phyloP scores from a whole-genome alignment of 345 rosid genomes.

The Eucalyptus pauciflora region DNA sequence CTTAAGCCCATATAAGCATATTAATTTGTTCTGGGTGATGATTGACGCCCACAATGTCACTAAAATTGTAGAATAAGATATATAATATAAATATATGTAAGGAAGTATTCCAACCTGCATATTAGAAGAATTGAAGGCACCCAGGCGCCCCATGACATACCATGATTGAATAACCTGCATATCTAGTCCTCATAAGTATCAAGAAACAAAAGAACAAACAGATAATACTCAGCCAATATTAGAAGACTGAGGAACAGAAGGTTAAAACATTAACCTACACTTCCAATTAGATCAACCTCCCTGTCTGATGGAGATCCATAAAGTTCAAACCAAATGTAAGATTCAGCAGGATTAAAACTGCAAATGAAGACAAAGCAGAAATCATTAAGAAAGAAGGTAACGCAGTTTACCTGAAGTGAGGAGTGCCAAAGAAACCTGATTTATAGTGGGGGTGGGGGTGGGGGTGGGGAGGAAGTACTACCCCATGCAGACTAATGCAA shows the following conservation, averaged over 20 bases:
- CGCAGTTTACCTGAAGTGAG: neutral
- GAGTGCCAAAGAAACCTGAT: neutral
- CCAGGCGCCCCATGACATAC: constrained; percentile 95
- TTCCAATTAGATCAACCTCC: constrained; percentile 77
- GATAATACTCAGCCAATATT: neutral
- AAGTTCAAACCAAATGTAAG: constrained; percentile 84
- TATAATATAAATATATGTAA: neutral
- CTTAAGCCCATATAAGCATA: neutral
- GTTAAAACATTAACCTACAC: constrained; percentile 25
- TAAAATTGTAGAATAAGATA: neutral
- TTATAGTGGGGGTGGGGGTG: neutral
- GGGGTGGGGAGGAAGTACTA: neutral
- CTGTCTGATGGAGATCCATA: constrained; percentile 77
- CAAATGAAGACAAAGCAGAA: neutral
- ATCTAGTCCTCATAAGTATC: neutral
- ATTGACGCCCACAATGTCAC: neutral
- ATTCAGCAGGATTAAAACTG: constrained; percentile 85
- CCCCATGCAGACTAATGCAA: neutral
- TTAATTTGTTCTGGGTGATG: neutral
- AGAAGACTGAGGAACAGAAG: neutral
- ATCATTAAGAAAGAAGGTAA: neutral
- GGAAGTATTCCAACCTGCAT: constrained; percentile 53
- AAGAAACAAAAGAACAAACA: neutral
- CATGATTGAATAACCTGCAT: constrained; percentile 81
- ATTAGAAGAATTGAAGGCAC: constrained; percentile 87